These are phyloP conservation scores for Kwoniella shivajii DNA, from an alignment of 1,284 basidiomycete species.

Conservation along the genomic window DNA sequence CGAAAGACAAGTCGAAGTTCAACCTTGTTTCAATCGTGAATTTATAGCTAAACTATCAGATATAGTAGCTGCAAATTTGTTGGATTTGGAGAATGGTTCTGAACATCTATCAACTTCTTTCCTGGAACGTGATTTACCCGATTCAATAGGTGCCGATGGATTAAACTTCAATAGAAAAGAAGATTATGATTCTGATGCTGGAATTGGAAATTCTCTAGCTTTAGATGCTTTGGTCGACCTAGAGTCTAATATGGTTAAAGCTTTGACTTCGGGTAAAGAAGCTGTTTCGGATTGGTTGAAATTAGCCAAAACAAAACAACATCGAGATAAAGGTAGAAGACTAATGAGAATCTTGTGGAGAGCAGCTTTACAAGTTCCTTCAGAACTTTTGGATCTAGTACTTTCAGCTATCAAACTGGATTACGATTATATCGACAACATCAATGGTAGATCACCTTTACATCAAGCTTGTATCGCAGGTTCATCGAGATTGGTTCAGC, in stretches of 20 bases:
- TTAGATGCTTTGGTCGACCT: conserved; percentile 79
- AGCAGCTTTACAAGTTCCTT: conserved; percentile 76
- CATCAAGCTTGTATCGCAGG: conserved; percentile 92
- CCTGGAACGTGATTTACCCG: conserved; percentile 53
- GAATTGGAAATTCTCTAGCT: conserved; percentile 51
- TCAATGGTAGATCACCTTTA: conserved; percentile 93
- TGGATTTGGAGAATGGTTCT: conserved; percentile 82
- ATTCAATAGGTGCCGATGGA: conserved; percentile 50
- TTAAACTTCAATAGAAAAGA: conserved; percentile 71
- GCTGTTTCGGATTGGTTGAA: conserved; percentile 71
- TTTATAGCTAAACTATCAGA: conserved; percentile 96
- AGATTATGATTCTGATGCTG: conserved; percentile 48
- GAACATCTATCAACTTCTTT: conserved; percentile 66
- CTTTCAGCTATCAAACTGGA: conserved; percentile 77
- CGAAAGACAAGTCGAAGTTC: conserved; percentile 94
- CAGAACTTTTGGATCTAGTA: conserved; percentile 72
- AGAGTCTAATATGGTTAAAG: conserved; percentile 79
- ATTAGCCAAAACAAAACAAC: conserved; percentile 63
- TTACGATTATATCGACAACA: conserved; percentile 91
- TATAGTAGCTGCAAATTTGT: conserved; percentile 87
- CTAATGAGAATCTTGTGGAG: conserved; percentile 87
- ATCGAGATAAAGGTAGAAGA: conserved; percentile 32
- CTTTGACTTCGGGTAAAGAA: conserved; percentile 62
- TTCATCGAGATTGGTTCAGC: conserved; percentile 71
- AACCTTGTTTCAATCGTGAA: conserved; percentile 97